Evolutionary conservation across 1,284 basidiomycete genomes (phyloP).

Genomic region (Apiotrichum domesticum): DNA sequence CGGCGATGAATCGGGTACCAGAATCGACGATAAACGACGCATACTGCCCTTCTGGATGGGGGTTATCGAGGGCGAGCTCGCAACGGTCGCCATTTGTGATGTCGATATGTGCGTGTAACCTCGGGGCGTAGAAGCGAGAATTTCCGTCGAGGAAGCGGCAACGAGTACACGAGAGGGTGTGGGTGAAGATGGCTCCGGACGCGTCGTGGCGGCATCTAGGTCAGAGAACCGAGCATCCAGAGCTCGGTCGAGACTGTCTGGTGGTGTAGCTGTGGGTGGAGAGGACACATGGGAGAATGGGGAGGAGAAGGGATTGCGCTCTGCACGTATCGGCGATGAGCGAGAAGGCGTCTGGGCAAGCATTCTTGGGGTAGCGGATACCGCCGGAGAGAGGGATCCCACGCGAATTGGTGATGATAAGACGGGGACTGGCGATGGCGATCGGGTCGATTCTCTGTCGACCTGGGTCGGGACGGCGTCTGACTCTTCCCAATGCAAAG

Average conservation of each 20-base stretch:
- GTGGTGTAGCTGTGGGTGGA: neutral
- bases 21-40: neutral
- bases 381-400: slow-evolving; percentile 20
- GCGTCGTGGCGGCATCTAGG: neutral
- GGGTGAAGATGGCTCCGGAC: slow-evolving; percentile 7
- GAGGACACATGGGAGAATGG: slow-evolving; percentile 10
- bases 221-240: neutral
- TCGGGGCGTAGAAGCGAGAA: neutral
- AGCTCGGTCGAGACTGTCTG: slow-evolving; percentile 1
- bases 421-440: slow-evolving; percentile 9
- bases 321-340: no score
- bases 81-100: neutral
- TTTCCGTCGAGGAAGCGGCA: slow-evolving; percentile 7
- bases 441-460: neutral
- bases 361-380: slow-evolving; percentile 2
- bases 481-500: slow-evolving; percentile 24
- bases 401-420: neutral
- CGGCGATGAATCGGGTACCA: slow-evolving; percentile 22
- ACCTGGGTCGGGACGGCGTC: neutral
- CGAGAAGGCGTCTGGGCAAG: neutral
- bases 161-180: slow-evolving; percentile 9
- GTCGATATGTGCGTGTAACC: slow-evolving; percentile 2
- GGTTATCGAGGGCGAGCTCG: neutral
- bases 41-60: neutral
- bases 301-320: slow-evolving; percentile 8